These are phyloP conservation scores for Pythium pyrilobum DNA, from an alignment of 352 stramenopile species.

Conservation along the genomic window DNA sequence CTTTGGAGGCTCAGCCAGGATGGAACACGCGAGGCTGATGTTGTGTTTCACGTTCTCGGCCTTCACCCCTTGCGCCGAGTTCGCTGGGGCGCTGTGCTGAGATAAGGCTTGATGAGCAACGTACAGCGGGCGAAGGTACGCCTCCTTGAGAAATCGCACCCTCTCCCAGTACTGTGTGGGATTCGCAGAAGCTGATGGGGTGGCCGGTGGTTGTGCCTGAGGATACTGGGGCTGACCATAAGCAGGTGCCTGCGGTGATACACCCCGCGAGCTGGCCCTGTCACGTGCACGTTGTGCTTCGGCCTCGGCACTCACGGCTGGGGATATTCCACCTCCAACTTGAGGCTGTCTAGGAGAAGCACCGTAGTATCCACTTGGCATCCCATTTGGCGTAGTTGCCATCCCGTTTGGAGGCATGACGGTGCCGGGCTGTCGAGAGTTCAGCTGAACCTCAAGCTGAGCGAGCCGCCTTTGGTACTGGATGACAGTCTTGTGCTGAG, in stretches of 20 bases:
- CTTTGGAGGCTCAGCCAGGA: constrained; percentile 47
- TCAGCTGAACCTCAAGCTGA: constrained; percentile 50
- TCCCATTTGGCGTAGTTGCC: background rate
- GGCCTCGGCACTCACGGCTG: constrained; percentile 33
- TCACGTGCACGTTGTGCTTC: constrained; percentile 46
- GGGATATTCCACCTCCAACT: constrained; percentile 18
- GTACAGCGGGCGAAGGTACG: constrained; percentile 41
- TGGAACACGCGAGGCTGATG: constrained; percentile 61
- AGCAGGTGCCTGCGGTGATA: constrained; percentile 6
- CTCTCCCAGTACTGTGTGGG: constrained; percentile 68
- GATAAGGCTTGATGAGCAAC: constrained; percentile 61
- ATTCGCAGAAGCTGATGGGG: constrained; percentile 18
- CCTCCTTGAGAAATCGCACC: constrained; percentile 46
- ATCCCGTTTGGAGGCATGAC: constrained; percentile 5
- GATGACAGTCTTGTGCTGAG: constrained; percentile 51
- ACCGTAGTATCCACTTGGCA: constrained; percentile 32
- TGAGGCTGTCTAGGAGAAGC: constrained; percentile 16
- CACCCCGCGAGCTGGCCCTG: constrained; percentile 21
- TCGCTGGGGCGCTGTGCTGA: constrained; percentile 54
- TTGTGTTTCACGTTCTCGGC: constrained; percentile 80
- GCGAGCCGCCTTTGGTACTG: constrained; percentile 52
- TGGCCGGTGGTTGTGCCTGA: background rate
- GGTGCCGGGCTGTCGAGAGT: background rate
- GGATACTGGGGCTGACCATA: constrained; percentile 12
- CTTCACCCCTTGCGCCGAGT: constrained; percentile 61